Percentiles rank a stretch among this genome's conserved stretches.
phyloP scores from a whole-genome alignment of 108 stramenopile species.

The Cyclotella baltica region DNA sequence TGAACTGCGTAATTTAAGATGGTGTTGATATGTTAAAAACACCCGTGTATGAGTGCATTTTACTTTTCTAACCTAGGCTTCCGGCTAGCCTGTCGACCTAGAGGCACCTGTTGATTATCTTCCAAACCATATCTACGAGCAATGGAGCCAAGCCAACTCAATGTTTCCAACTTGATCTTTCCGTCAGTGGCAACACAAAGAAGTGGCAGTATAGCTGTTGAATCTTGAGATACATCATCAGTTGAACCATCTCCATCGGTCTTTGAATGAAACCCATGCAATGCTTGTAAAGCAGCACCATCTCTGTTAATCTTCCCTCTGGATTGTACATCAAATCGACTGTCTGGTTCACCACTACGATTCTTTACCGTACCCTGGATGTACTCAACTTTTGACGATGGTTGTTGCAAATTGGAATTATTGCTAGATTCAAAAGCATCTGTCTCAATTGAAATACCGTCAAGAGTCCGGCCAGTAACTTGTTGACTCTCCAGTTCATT shows the following conservation, averaged over 20 bases:
- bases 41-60: no score
- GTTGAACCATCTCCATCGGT: not conserved
- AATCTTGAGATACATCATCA: constrained; percentile 9
- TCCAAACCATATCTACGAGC: constrained; percentile 88
- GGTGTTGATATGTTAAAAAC: no score
- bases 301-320: constrained; percentile 86
- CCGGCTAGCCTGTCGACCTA: constrained; percentile 74
- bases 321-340: constrained; percentile 77
- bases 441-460: constrained; percentile 42
- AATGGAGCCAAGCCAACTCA: constrained; percentile 89
- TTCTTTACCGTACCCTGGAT: constrained; percentile 76
- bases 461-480: constrained; percentile 11
- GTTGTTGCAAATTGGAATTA: not conserved
- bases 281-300: constrained; percentile 78
- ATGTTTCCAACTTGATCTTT: constrained; percentile 73
- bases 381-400: constrained; percentile 46
- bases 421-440: constrained; percentile 32
- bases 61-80: constrained; percentile 27
- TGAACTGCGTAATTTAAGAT: no score
- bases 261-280: constrained; percentile 68
- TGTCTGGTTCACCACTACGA: constrained; percentile 87
- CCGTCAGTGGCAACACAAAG: constrained; percentile 67
- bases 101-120: constrained; percentile 49
- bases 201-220: constrained; percentile 50
- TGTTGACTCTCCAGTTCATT: constrained; percentile 9